Evolutionary conservation across 768 basidiomycete species (phyloP).

Genomic region (Pisolithus tinctorius): DNA sequence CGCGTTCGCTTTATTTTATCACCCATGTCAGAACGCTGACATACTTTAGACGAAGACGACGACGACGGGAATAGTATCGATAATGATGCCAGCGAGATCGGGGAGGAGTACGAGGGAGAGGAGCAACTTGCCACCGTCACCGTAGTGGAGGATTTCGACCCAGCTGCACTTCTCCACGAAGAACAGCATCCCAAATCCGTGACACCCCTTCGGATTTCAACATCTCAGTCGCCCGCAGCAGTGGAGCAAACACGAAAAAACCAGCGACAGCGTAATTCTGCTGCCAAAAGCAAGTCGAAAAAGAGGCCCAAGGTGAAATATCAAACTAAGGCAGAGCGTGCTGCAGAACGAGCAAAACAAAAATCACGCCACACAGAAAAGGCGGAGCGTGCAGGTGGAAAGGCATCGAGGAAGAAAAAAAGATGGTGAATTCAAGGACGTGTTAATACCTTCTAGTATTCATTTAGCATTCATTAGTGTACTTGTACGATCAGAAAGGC

Average conservation of each 20-base stretch:
- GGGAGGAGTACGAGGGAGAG: conserved; percentile 76
- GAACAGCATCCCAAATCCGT: conserved; percentile 15
- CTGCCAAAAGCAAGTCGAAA: conserved; percentile 14
- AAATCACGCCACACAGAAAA: conserved; percentile 59
- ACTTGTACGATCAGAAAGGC: background rate
- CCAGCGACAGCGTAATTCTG: conserved; percentile 3
- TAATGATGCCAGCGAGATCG: conserved; percentile 31
- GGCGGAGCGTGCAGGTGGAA: conserved; percentile 66
- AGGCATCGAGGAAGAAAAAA: conserved; percentile 34
- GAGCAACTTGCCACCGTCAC: conserved; percentile 86
- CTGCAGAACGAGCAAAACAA: conserved; percentile 57
- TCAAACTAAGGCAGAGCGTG: conserved; percentile 64
- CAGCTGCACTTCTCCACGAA: conserved; percentile 51
- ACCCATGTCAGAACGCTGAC: conserved; percentile 10
- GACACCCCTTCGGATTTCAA: background rate
- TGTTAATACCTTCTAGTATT: background rate
- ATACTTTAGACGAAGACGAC: conserved; percentile 25
- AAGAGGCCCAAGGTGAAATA: conserved; percentile 43
- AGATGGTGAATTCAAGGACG: conserved; percentile 9
- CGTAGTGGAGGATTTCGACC: conserved; percentile 88
- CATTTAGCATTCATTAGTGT: background rate
- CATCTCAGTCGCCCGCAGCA: background rate
- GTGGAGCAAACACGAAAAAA: conserved; percentile 13
- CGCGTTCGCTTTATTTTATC: conserved; percentile 1
- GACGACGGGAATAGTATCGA: conserved; percentile 45